Evolutionary conservation across 768 basidiomycete genomes (phyloP).

Genomic region (Phanerochaete sordida): DNA sequence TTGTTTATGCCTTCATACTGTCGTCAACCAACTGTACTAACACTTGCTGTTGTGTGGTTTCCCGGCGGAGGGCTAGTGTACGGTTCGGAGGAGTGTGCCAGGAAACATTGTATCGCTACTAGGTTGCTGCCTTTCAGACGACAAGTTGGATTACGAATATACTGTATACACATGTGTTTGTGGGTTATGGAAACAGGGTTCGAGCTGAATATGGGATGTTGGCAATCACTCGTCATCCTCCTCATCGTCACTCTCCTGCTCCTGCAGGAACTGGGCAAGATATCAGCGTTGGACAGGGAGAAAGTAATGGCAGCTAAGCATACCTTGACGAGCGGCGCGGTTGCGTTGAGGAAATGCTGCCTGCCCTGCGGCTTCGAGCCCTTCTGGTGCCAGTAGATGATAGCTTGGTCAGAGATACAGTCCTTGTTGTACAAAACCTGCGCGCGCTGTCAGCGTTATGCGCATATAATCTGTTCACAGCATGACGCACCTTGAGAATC

Average conservation of each 20-base stretch:
- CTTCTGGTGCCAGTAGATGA: conserved; percentile 98
- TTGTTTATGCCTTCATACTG: too few relatives aligned
- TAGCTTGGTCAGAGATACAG: conserved; percentile 92
- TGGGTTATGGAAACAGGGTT: too few relatives aligned
- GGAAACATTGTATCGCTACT: too few relatives aligned
- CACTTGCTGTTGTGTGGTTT: too few relatives aligned
- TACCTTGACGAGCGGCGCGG: conserved; percentile 88
- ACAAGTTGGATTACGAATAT: too few relatives aligned
- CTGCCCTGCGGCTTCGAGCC: conserved; percentile 94
- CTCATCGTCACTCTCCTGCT: conserved; percentile 78
- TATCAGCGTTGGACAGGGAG: background rate
- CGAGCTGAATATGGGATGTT: too few relatives aligned
- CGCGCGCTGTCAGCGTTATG: background rate
- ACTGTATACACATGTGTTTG: too few relatives aligned
- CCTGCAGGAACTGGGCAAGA: conserved; percentile 73
- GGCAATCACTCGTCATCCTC: conserved; percentile 44
- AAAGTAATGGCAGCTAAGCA: conserved; percentile 12
- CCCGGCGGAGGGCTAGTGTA: too few relatives aligned
- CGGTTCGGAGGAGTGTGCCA: too few relatives aligned
- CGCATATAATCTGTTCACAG: background rate
- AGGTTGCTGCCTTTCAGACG: too few relatives aligned
- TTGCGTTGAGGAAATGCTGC: conserved; percentile 90
- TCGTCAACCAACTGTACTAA: too few relatives aligned
- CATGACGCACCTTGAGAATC: conserved; percentile 70
- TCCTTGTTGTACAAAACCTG: conserved; percentile 95